Percentiles rank a stretch among this genome's conserved stretches.
phyloP scores from a whole-genome alignment of 176 grass and related monocot species.

The Triticum turgidum region DNA sequence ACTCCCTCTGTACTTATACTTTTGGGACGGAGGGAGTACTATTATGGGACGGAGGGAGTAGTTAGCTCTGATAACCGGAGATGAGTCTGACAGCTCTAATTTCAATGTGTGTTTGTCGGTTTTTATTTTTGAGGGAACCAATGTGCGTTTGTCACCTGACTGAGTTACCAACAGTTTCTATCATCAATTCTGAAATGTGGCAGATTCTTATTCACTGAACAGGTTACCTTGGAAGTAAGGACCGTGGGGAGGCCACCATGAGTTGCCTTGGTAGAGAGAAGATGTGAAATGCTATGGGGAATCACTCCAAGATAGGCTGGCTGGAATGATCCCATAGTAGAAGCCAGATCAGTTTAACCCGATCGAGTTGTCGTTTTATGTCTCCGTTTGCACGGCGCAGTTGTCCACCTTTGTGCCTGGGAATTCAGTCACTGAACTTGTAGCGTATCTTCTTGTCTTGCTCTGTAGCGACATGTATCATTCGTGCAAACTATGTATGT shows the following conservation, averaged over 20 bases:
- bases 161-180: neutral
- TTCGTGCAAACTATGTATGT: neutral
- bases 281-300: neutral
- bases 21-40: too few species aligned
- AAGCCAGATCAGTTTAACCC: slow-evolving; percentile 26
- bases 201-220: neutral
- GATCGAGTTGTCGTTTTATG: neutral
- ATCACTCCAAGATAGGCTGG: neutral
- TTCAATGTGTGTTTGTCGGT: neutral
- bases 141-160: neutral
- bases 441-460: neutral
- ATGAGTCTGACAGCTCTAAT: neutral
- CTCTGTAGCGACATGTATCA: neutral
- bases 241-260: neutral
- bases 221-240: slow-evolving; percentile 27
- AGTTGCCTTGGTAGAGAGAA: slow-evolving; percentile 28
- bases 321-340: slow-evolving; percentile 7
- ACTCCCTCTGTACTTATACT: neutral
- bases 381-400: neutral
- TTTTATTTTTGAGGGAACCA: too few species aligned
- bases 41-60: too few species aligned
- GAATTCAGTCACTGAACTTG: neutral
- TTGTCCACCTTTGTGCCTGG: neutral
- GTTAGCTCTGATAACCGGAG: neutral
- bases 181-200: neutral